Evolutionary conservation across 2,329 filamentous ascomycete genomes (phyloP).

Genomic region (Dissoconium aciculare): DNA sequence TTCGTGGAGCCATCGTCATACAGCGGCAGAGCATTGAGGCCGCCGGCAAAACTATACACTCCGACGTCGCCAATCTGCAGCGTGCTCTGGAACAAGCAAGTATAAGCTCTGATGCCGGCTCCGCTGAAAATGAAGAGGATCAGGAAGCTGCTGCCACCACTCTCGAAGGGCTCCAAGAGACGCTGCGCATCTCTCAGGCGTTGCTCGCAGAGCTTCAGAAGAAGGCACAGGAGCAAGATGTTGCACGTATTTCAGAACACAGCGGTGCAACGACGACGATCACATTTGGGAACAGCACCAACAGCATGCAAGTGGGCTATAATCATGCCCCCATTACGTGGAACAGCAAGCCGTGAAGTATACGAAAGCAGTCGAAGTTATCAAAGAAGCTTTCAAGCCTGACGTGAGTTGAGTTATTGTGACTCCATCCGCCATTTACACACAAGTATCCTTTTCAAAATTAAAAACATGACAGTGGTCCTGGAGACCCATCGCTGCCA

Average conservation of each 20-base stretch:
- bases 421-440: no score
- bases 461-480: not conserved
- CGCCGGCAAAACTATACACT: not conserved
- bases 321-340: not conserved
- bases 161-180: constrained; percentile 1
- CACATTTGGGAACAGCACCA: not conserved
- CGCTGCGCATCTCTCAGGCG: not conserved
- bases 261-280: not conserved
- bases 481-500: not conserved
- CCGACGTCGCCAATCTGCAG: not conserved
- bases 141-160: not conserved
- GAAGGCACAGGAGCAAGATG: not conserved
- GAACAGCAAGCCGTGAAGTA: not conserved
- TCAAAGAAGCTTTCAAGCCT: no score
- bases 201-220: not conserved
- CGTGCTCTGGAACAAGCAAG: not conserved
- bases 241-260: not conserved
- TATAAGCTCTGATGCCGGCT: not conserved
- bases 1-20: not conserved
- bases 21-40: not conserved
- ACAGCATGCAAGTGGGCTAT: not conserved
- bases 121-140: not conserved
- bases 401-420: no score
- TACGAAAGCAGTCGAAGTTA: no score
- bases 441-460: not conserved